Base-by-base conservation (phyloP, 2,329 filamentous ascomycete species). In the Colletotrichum somersetense region DNA sequence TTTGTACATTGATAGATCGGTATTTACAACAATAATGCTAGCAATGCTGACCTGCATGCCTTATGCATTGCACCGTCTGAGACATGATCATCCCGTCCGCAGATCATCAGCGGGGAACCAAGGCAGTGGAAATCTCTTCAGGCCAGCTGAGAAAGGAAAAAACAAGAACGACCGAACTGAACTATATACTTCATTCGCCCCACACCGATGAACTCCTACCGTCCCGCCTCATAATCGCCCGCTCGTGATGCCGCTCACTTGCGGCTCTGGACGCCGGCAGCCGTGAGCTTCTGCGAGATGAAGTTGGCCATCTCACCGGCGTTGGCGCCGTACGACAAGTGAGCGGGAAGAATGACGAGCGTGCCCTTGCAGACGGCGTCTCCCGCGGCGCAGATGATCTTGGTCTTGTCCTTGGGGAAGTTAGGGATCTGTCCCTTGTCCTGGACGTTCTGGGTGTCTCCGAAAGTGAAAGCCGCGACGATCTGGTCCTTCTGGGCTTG, bases 331-430 rank as follows among this genome's bases (percentile, higher is more conserved):
- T 84, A 84, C 68, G 81, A 77, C 67, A 83, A 76, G 63, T 84
- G 82, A 6, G 80, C 76, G 0, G 80, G 76, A 48, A 78, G 78
- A 14, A 83, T 78, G 38, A 75, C 77, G 14, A 84, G 77, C 1
- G 75, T 79, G 61, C 82, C 81, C 3, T 68, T 72, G 76, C 83
- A 84, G 66, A 84, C 78, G 40, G 77, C 76, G 70, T 84, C 83
- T 62, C 81, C 81, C 11, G 68, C 18, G 73, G 83, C 83, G 77
- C 83, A 84, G 77, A 83, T 83, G 74, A 83, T 80, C 52, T 81
- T 78, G 62, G 80, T 82, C 75, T 80, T 79, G 58, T 80, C 78
- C 18, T 73, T 58, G 30, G 80, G 79, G 75, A 79, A 83, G 50
- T 79, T 77, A 46, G 74, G 74, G 65, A 84, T 82, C 61, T 79